Evolutionary conservation across 2,329 filamentous ascomycete species (phyloP), one percentile per base, ranked within the genome.

Genomic region (Penicillium sp.): DNA sequence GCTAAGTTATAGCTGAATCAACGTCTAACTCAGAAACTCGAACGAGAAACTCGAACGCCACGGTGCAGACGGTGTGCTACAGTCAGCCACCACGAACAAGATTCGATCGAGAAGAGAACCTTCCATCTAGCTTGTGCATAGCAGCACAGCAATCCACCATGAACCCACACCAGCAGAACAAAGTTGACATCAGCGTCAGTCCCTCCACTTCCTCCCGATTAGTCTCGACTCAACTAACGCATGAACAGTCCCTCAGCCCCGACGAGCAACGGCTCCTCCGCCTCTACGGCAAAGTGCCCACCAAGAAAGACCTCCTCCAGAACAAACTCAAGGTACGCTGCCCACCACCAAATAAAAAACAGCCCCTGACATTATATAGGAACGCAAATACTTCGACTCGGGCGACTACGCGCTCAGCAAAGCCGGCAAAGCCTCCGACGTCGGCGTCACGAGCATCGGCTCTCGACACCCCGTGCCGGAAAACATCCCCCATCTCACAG

Each of bases 131-230:
- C 46, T 40, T 47, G 54, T 38, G 40, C 47, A 51, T 26, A 46
- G 21, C 33, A 28, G 46, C 21, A 23, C 52, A 48, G 23, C 49
- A 45, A 24, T 20, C 45, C 75, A 81, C 66, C 63, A 95, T 97
- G 91, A 97, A 97, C 75, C 93, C 93, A 66, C 91, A 92, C 75
- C 90, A 97, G 82, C 92, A 96, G 83, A 97, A 97, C 83, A 97
- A 99, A 82, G 83, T 97, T 69, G 94, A 99, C 77, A 83, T 97
- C 77, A 92, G 84, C 81, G 94, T 97, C 79, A 80, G 90, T 42
- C 53, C 62, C n/a, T 18, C 26, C 56, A 21, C n/a, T 24, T 12
- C 45, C 38, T 26, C 8, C 8, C n/a, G n/a, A n/a, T n/a, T n/a
- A n/a, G n/a, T n/a, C n/a, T n/a, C n/a, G n/a, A 35, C 30, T 16